phyloP scores from a whole-genome alignment of 164 flowering plant species.

The Tetrastigma voinierianum region DNA sequence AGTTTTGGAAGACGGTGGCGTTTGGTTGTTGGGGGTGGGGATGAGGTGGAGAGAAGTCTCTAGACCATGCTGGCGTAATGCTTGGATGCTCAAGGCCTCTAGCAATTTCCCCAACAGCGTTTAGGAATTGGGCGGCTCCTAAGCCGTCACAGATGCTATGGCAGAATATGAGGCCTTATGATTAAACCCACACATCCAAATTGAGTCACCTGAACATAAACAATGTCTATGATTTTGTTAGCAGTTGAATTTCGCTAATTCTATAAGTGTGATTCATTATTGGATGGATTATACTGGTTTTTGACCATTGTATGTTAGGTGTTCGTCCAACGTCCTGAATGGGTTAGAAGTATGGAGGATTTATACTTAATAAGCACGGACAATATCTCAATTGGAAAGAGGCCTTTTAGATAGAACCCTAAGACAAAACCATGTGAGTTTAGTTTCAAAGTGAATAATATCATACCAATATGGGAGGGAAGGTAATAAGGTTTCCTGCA shows the following conservation, averaged over 20 bases:
- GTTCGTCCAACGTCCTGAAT: too few species aligned
- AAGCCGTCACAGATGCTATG: conserved; percentile 71
- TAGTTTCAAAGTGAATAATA: too few species aligned
- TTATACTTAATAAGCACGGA: too few species aligned
- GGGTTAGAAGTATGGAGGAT: too few species aligned
- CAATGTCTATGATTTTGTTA: not conserved
- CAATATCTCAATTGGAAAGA: too few species aligned
- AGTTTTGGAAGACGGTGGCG: conserved; percentile 1
- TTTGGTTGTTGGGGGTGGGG: conserved; percentile 4
- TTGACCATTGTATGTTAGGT: too few species aligned
- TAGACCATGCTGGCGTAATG: conserved; percentile 42
- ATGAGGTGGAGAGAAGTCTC: conserved; percentile 40
- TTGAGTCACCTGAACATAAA: conserved; percentile 43
- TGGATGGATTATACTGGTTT: not conserved
- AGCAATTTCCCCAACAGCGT: conserved; percentile 62
- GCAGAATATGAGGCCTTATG: conserved; percentile 59
- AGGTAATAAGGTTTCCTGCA: too few species aligned
- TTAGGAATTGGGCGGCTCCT: conserved; percentile 68
- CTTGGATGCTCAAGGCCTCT: conserved; percentile 36
- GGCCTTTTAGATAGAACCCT: too few species aligned
- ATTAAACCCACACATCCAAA: conserved; percentile 61
- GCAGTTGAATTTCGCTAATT: too few species aligned
- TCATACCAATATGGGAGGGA: too few species aligned
- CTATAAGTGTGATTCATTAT: too few species aligned
- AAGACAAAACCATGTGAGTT: too few species aligned